Evolutionary conservation across 441 rosid species (phyloP).

Genomic region (Pelargonium australe): DNA sequence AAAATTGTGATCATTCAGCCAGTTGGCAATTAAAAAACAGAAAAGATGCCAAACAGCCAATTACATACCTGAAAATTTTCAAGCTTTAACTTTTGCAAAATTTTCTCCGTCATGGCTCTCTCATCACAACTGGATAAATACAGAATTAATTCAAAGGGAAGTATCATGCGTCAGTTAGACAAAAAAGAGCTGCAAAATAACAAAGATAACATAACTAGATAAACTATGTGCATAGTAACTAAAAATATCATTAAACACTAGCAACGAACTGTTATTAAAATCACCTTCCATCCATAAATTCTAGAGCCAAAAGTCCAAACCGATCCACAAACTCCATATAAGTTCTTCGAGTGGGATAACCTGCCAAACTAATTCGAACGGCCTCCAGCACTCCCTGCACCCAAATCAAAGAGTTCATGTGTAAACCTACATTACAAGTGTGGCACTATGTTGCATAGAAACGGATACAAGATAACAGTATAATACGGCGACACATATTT

Average conservation of each 20-base stretch:
- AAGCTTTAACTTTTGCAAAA: constrained; percentile 63
- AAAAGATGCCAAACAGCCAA: constrained; percentile 1
- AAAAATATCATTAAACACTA: constrained; percentile 9
- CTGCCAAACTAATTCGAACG: constrained; percentile 97
- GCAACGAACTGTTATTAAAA: constrained; percentile 15
- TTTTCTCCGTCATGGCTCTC: constrained; percentile 64
- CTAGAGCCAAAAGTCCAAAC: constrained; percentile 75
- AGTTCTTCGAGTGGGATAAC: constrained; percentile 90
- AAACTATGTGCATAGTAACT: not conserved
- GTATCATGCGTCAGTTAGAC: not conserved
- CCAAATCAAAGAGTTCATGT: constrained; percentile 16
- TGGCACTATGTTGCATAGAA: not conserved
- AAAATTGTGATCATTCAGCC: constrained; percentile 10
- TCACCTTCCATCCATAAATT: constrained; percentile 76
- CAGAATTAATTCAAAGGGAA: constrained; percentile 8
- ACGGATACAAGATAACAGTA: not conserved
- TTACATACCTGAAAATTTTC: constrained; percentile 79
- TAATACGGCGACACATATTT: not conserved
- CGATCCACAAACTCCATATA: constrained; percentile 93
- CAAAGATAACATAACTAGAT: not conserved
- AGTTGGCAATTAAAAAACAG: constrained; percentile 12
- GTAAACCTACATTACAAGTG: not conserved
- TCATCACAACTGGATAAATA: constrained; percentile 65
- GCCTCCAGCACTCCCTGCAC: constrained; percentile 96
- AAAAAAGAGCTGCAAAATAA: not conserved